phyloP scores from a whole-genome alignment of 2,329 filamentous ascomycete genomes.

The Thelonectria discophora region DNA sequence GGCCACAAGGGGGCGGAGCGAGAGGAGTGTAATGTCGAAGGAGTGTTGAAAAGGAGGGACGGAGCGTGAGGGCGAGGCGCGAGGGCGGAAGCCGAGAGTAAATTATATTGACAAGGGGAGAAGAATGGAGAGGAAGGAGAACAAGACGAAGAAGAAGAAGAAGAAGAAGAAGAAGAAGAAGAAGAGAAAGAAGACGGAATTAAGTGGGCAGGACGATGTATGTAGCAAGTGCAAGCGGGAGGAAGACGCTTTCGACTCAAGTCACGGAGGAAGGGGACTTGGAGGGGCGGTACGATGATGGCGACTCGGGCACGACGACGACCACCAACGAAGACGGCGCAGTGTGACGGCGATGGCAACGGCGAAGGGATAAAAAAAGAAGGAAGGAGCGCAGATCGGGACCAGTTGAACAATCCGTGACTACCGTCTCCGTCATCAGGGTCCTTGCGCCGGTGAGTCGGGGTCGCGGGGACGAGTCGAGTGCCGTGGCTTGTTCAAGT shows the following conservation, averaged over 20 bases:
- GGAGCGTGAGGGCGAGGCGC: no score
- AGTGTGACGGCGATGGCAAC: neutral
- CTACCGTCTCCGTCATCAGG: neutral
- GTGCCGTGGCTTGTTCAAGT: neutral
- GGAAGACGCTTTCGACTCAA: neutral
- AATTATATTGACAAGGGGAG: neutral
- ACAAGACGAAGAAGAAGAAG: no score
- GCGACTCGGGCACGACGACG: neutral
- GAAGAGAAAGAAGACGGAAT: neutral
- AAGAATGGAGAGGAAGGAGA: neutral
- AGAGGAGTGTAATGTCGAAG: constrained; percentile 10
- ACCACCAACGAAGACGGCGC: neutral
- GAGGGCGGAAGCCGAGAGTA: neutral
- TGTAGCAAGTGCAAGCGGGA: neutral
- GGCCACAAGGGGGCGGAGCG: constrained; percentile 30
- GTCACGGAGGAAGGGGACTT: constrained; percentile 1
- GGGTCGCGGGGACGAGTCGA: neutral
- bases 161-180: no score
- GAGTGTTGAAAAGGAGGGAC: neutral
- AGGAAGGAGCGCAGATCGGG: neutral
- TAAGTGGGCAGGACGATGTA: neutral
- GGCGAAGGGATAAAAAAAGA: neutral
- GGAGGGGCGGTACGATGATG: neutral
- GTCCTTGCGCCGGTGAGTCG: neutral
- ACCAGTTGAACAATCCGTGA: neutral